Conservation (phyloP, 2,329 filamentous ascomycete species). For the Trichoderma aggressivum region DNA sequence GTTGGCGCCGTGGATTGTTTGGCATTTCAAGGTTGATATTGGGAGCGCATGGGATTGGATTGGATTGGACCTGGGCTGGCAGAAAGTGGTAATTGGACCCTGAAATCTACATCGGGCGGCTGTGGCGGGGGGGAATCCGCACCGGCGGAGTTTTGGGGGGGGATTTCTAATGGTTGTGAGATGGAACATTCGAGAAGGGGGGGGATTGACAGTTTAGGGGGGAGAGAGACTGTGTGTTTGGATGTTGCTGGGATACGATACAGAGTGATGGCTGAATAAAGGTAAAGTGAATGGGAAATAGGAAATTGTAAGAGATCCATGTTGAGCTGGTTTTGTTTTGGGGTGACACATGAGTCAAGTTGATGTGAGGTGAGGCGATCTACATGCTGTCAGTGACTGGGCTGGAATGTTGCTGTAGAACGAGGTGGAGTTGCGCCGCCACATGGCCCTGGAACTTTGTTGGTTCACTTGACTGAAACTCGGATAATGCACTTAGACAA, state of each 20-base stretch:
- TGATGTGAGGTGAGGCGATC: neutral
- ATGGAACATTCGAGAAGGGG: conserved; percentile 14
- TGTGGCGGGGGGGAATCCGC: neutral
- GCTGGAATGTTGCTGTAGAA: neutral
- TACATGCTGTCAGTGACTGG: neutral
- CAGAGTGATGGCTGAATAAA: too few species aligned
- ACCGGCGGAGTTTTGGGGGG: neutral
- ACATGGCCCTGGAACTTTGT: neutral
- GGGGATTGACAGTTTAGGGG: neutral
- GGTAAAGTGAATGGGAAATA: neutral
- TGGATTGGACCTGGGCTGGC: neutral
- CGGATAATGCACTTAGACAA: neutral
- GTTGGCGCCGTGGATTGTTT: neutral
- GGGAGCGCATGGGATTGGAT: neutral
- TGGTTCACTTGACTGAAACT: too few species aligned
- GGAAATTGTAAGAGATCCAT: accelerated
- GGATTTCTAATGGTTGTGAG: conserved; percentile 14
- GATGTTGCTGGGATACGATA: neutral
- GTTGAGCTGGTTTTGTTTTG: neutral
- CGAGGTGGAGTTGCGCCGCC: neutral
- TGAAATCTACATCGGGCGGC: neutral
- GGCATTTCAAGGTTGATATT: too few species aligned
- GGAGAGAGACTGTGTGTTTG: neutral
- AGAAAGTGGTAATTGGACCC: conserved; percentile 4
- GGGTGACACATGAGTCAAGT: neutral